Base-by-base conservation (phyloP, 1,139 yeast genomes). In the Debaryomyces sp. region DNA sequence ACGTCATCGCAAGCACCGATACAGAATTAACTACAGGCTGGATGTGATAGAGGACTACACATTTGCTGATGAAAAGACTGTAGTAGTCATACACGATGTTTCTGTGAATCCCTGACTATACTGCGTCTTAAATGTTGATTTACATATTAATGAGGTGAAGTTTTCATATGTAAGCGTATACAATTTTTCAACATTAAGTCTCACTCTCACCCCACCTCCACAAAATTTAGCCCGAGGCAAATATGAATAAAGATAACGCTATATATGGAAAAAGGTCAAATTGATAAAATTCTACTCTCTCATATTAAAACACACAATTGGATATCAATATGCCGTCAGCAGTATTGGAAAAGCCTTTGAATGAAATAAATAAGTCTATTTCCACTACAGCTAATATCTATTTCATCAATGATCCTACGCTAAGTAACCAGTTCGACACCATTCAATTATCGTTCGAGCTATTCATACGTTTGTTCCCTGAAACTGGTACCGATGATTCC, bases 371-470 rank as follows among this genome's bases (percentile, higher is more conserved):
- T 15, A 46, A 44, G 55, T 61, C 66, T 8, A 47, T 63, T 10
- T 54, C 64, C 8, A 61, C 70, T 17, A 54, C 66, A 13, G 70
- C 75, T 4, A 65, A 65, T 43, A 64, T 72, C 24, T 63, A 61
- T 13, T 63, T 74, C 23, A 55, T 71, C 44, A 66, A 67, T 49
- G 75, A 74, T 51, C 65, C 70, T 10, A 50, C 65, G 6, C 30
- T 61, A 34, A 60, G 30, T 42, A 44, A 56, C 39, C 55, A 54
- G 29, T 57, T 61, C 43, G 78, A 75, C 51, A 50, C 60, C 4
- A 59, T 75, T 6, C 67, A 70, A 41, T 43, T 76, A 2, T 70
- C 79, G 7, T 58, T 63, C 51, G 77, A 72, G 42, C 59, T 75
- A 18, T 72, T 60, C 51, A 53, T 61, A 32, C 61, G 66, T 43